Conservation (phyloP, 129 eudicot genomes). For the Chrysanthemum seticuspe region DNA sequence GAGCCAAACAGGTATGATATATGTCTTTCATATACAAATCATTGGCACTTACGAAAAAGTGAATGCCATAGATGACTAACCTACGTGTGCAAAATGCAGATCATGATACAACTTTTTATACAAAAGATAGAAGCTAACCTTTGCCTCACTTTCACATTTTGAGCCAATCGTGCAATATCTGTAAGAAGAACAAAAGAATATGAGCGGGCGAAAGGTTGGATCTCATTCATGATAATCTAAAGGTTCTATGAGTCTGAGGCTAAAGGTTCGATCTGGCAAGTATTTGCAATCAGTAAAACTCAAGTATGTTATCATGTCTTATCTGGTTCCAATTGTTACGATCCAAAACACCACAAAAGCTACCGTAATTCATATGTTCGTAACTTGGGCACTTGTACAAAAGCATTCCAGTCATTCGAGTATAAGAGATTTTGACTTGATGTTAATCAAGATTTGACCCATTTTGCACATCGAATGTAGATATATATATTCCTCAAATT, state of each 20-base stretch:
- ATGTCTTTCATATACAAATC: conserved; percentile 10
- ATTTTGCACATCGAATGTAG: background rate
- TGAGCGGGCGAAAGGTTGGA: conserved; percentile 6
- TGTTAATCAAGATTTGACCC: background rate
- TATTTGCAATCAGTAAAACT: background rate
- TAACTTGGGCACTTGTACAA: conserved; percentile 1
- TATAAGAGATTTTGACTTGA: background rate
- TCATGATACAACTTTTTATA: conserved; percentile 2
- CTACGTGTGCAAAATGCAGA: background rate
- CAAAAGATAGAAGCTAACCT: conserved; percentile 50
- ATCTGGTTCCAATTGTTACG: conserved; percentile 11
- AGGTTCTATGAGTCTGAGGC: background rate
- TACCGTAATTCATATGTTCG: background rate
- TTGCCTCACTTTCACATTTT: conserved; percentile 95
- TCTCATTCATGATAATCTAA: background rate
- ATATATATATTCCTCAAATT: background rate
- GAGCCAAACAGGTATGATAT: background rate
- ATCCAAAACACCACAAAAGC: background rate
- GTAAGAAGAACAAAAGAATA: conserved; percentile 23
- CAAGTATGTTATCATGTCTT: conserved; percentile 8
- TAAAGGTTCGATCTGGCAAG: background rate
- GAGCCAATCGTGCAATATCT: conserved; percentile 91
- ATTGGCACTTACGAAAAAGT: conserved; percentile 18
- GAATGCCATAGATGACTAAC: conserved; percentile 10
- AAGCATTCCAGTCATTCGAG: background rate